A percentile compares a stretch with the other conserved stretches of the same genome.
These are phyloP conservation scores for Didymella lethalis DNA, from an alignment of 2,329 filamentous ascomycete species.

Conservation along the genomic window DNA sequence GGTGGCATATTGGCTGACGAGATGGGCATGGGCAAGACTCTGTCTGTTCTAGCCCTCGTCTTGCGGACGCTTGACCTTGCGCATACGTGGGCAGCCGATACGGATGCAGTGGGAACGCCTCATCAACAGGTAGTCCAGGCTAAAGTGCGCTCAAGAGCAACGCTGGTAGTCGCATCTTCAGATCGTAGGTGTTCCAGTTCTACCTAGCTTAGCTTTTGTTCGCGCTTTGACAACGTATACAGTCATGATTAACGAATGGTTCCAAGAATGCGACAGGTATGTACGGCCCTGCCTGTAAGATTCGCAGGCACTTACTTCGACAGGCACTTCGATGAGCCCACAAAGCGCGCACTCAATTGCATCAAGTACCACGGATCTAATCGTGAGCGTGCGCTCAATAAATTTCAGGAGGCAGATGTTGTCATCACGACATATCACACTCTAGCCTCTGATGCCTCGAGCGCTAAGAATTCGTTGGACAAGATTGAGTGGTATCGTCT, in stretches of 20 bases:
- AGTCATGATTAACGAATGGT: conserved; percentile 47
- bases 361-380: conserved; percentile 40
- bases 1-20: conserved; percentile 66
- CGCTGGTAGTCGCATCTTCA: conserved; percentile 43
- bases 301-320: neutral
- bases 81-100: conserved; percentile 44
- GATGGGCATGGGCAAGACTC: conserved; percentile 68
- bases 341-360: conserved; percentile 15
- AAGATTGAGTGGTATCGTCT: conserved; percentile 41
- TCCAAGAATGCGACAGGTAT: conserved; percentile 47
- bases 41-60: conserved; percentile 62
- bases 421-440: conserved; percentile 46
- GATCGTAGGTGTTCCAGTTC: conserved; percentile 35
- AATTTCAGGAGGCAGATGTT: conserved; percentile 33
- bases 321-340: conserved; percentile 36
- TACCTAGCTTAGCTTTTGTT: too few relatives aligned
- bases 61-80: conserved; percentile 53
- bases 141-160: conserved; percentile 29
- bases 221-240: neutral
- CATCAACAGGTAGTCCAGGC: neutral
- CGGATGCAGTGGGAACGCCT: neutral
- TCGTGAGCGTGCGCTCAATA: conserved; percentile 19
- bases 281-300: conserved; percentile 19
- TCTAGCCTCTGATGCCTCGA: conserved; percentile 26
- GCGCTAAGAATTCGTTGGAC: conserved; percentile 20